phyloP scores from a whole-genome alignment of 2,329 filamentous ascomycete genomes.

The Rhinocladiella mackenziei region DNA sequence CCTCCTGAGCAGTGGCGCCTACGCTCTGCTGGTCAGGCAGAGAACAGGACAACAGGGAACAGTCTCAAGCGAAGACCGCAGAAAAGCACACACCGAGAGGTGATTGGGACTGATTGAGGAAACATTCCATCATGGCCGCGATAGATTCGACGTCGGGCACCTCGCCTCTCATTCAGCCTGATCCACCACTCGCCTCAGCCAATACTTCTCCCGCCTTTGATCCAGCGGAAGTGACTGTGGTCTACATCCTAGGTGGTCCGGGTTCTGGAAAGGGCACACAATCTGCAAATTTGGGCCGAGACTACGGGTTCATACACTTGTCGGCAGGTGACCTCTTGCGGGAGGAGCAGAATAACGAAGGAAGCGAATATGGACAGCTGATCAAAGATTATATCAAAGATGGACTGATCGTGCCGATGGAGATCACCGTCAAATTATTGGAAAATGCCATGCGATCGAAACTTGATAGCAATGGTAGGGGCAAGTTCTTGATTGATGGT shows the following conservation, averaged over 20 bases:
- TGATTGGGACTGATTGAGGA: conserved; percentile 5
- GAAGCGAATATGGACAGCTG: conserved; percentile 83
- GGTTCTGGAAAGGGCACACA: conserved; percentile 97
- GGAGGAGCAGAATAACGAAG: conserved; percentile 83
- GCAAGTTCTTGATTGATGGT: conserved; percentile 72
- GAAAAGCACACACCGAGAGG: conserved; percentile 26
- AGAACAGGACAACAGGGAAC: conserved; percentile 26
- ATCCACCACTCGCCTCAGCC: conserved; percentile 47
- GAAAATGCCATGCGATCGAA: conserved; percentile 85
- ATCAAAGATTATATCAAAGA: conserved; percentile 93
- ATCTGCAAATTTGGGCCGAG: conserved; percentile 77
- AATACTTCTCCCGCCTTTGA: conserved; percentile 69
- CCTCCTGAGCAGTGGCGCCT: conserved; percentile 47
- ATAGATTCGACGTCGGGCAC: conserved; percentile 23
- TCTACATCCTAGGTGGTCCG: conserved; percentile 94
- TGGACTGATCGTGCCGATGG: conserved; percentile 96
- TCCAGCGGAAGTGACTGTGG: conserved; percentile 72
- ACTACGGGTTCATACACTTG: conserved; percentile 89
- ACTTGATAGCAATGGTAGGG: conserved; percentile 55
- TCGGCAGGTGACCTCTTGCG: conserved; percentile 90
- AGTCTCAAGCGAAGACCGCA: conserved; percentile 31
- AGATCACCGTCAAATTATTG: conserved; percentile 87
- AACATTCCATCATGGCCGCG: conserved; percentile 20
- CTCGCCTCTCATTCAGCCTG: conserved; percentile 32
- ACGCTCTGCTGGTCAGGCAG: conserved; percentile 50